These are phyloP conservation scores for Paramecium pentaurelia DNA, from an alignment of 73 alveolate genomes.

Conservation along the genomic window DNA sequence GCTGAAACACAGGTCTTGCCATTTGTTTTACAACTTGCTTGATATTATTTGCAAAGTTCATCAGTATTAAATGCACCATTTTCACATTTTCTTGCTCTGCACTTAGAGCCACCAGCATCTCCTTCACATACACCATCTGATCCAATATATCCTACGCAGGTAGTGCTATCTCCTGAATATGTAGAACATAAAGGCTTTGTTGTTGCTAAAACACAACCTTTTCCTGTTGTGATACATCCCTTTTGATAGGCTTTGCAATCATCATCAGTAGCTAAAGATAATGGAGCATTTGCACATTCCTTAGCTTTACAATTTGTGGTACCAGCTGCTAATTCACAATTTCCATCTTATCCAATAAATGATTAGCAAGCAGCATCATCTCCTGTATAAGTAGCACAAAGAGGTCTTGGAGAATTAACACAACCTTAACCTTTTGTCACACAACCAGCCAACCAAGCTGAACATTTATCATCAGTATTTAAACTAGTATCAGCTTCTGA, in stretches of 20 bases:
- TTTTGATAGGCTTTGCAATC: background rate
- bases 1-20: background rate
- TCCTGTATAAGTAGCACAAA: constrained; percentile 33
- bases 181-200: background rate
- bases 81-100: background rate
- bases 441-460: constrained; percentile 22
- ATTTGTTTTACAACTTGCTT: background rate
- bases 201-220: constrained; percentile 12
- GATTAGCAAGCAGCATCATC: background rate
- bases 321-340: background rate
- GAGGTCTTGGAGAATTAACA: background rate
- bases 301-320: background rate
- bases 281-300: background rate
- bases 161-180: background rate
- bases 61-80: background rate
- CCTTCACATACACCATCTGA: constrained; percentile 15
- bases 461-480: background rate
- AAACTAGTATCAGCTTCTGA: background rate
- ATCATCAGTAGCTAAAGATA: background rate
- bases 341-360: constrained; percentile 6
- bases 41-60: background rate
- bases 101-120: constrained; percentile 2
- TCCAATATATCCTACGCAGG: background rate
- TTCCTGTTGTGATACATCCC: constrained; percentile 21
- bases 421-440: constrained; percentile 32